Evolutionary conservation across 306 rosid genomes (phyloP).

Genomic region (Pueraria montana): DNA sequence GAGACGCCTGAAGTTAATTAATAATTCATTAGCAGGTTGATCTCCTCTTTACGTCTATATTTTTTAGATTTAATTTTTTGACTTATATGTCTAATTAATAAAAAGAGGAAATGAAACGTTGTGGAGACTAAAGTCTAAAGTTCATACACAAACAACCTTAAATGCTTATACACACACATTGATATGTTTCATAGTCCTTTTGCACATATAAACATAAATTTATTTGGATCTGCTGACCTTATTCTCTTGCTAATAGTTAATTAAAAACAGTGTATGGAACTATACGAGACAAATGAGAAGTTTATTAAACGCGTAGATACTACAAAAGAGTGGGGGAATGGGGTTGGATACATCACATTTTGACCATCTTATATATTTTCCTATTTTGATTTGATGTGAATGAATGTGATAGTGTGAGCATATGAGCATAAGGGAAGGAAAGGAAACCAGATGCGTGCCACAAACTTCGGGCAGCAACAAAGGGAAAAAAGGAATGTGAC

Average conservation of each 20-base stretch:
- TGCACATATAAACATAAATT: not conserved
- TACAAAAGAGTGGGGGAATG: too few relatives aligned
- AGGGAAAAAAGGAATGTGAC: conserved; percentile 45
- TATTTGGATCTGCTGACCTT: not conserved
- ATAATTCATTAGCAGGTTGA: not conserved
- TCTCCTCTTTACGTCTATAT: not conserved
- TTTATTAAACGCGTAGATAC: not conserved
- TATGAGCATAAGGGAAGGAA: not conserved
- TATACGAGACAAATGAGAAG: too few relatives aligned
- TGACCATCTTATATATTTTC: conserved; percentile 16
- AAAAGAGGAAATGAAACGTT: too few relatives aligned
- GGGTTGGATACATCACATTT: conserved; percentile 2
- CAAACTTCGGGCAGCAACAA: conserved; percentile 55
- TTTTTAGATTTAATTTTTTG: not conserved
- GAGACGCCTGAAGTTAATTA: not conserved
- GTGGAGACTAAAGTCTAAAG: not conserved
- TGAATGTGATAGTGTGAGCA: conserved; percentile 41
- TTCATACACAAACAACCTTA: not conserved
- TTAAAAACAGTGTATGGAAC: not conserved
- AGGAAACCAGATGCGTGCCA: conserved; percentile 49
- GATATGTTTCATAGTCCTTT: not conserved
- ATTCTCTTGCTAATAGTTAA: not conserved
- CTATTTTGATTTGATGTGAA: conserved; percentile 34
- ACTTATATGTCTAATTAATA: too few relatives aligned
- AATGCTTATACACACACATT: not conserved